These are phyloP conservation scores for Begonia masoniana DNA, from an alignment of 306 rosid species.

Conservation along the genomic window DNA sequence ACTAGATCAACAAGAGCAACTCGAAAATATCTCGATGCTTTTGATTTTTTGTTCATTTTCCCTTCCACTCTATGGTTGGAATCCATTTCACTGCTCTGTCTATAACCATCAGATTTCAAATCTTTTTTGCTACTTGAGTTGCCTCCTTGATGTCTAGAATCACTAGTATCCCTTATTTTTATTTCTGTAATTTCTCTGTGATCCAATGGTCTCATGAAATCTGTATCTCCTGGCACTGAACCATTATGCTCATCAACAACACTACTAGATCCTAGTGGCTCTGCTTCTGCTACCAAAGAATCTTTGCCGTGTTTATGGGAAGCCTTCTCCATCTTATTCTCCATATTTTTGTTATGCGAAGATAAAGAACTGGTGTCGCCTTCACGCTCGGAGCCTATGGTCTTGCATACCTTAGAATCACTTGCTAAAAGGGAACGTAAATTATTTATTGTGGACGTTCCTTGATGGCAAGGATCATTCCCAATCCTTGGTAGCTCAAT, in stretches of 20 bases:
- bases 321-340: constrained; percentile 33
- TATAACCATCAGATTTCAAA: constrained; percentile 29
- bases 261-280: constrained; percentile 38
- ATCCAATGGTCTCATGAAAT: constrained; percentile 14
- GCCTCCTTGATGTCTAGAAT: constrained; percentile 30
- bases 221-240: constrained; percentile 21
- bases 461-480: constrained; percentile 41
- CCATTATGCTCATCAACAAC: constrained; percentile 29
- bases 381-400: constrained; percentile 29
- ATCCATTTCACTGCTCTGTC: constrained; percentile 30
- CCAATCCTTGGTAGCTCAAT: constrained; percentile 63
- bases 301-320: constrained; percentile 31
- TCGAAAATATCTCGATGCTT: constrained; percentile 40
- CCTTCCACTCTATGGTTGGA: constrained; percentile 30
- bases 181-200: constrained; percentile 20
- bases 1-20: constrained; percentile 66
- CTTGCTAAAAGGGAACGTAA: constrained; percentile 22
- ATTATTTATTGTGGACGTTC: constrained; percentile 27
- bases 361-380: constrained; percentile 69
- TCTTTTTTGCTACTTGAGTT: constrained; percentile 28
- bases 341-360: constrained; percentile 44
- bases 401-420: constrained; percentile 34
- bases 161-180: constrained; percentile 16
- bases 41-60: constrained; percentile 38
- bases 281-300: constrained; percentile 32